Evolutionary conservation across 164 flowering plant species (phyloP).

Genomic region (Magnolia sinica): DNA sequence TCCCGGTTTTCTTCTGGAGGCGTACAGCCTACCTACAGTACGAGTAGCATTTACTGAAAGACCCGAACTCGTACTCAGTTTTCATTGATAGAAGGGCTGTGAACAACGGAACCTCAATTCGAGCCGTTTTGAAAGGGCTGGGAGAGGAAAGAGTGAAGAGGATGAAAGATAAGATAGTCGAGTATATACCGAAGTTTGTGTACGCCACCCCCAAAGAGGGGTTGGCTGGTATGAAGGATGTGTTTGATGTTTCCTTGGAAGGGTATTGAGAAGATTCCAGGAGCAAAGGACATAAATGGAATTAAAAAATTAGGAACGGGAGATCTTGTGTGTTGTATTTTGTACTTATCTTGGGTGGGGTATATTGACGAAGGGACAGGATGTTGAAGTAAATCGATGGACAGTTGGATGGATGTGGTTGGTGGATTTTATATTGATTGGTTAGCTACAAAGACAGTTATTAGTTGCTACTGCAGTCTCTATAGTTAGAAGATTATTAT

Average conservation of each 20-base stretch:
- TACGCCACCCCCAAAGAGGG: constrained; percentile 57
- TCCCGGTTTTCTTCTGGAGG: constrained; percentile 91
- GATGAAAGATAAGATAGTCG: constrained; percentile 81
- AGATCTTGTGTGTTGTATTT: too few species aligned
- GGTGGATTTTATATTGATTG: too few species aligned
- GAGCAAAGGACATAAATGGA: constrained; percentile 28
- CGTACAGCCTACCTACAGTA: constrained; percentile 83
- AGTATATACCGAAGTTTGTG: constrained; percentile 60
- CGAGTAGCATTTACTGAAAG: constrained; percentile 75
- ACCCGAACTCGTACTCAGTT: constrained; percentile 77
- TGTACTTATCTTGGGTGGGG: too few species aligned
- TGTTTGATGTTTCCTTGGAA: constrained; percentile 81
- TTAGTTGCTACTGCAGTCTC: too few species aligned
- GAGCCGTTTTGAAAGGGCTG: constrained; percentile 45
- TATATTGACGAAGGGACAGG: too few species aligned
- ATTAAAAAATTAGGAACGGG: neutral
- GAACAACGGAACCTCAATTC: constrained; percentile 57
- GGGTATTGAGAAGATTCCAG: constrained; percentile 61
- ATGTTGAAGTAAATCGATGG: too few species aligned
- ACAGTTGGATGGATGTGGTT: too few species aligned
- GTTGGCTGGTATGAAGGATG: constrained; percentile 53
- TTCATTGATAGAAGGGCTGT: constrained; percentile 70
- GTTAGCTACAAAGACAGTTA: too few species aligned
- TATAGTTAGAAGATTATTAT: too few species aligned
- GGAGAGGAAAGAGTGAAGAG: constrained; percentile 41